phyloP scores from a whole-genome alignment of 306 rosid species.

The Canavalia gladiata region DNA sequence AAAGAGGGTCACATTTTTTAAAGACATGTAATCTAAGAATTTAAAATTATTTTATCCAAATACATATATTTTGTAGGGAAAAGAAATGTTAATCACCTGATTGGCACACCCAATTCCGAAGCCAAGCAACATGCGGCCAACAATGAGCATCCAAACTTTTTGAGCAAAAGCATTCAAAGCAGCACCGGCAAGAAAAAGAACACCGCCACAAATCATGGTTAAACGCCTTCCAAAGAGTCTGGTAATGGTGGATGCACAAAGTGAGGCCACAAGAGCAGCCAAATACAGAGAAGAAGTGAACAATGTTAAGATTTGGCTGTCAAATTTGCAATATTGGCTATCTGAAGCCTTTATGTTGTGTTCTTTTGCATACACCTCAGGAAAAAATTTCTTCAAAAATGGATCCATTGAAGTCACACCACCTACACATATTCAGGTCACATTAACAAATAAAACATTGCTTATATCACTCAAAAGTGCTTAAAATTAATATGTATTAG shows the following conservation, averaged over 20 bases:
- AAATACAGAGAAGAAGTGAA: slow-evolving; percentile 6
- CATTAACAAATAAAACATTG: too few species aligned
- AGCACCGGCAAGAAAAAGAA: neutral
- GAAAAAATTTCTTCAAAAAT: neutral
- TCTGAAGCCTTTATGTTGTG: neutral
- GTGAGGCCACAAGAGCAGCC: neutral
- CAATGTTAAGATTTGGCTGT: neutral
- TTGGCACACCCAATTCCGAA: slow-evolving; percentile 8
- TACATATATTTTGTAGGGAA: too few species aligned
- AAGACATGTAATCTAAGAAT: too few species aligned
- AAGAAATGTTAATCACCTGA: neutral
- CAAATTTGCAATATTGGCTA: neutral
- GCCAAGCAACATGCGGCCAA: slow-evolving; percentile 5
- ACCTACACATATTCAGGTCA: neutral
- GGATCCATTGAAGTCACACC: neutral
- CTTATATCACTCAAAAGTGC: too few species aligned
- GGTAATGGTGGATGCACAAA: neutral
- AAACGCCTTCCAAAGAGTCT: neutral
- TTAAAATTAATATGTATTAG: neutral
- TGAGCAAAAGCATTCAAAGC: neutral
- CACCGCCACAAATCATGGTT: neutral
- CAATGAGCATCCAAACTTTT: neutral
- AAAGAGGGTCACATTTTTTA: too few species aligned
- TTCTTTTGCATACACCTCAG: neutral
- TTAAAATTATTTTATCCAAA: too few species aligned